Base-by-base conservation (phyloP, 192 early-diverging fungal genomes). In the Coemansia erecta region DNA sequence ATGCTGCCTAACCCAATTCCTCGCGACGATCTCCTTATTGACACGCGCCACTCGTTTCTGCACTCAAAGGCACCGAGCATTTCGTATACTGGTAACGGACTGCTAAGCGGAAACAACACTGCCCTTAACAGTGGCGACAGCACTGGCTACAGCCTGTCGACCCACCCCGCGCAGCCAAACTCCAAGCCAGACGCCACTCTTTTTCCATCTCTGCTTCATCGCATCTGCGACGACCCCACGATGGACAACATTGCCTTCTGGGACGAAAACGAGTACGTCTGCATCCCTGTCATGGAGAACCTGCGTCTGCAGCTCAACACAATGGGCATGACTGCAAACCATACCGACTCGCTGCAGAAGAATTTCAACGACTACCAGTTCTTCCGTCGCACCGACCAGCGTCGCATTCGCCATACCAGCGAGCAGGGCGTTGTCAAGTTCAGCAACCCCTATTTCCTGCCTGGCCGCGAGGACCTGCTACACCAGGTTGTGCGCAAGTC, bases 341-440 rank as follows among this genome's bases (percentile, higher is more conserved):
- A 78, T 52, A 62, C 66, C 21, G 75, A 78, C 45, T 78, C 75
- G 35, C 59, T 78, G 46, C 75, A 78, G 42, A 78, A 78, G 56
- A 78, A 78, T 52, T 78, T 78, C 42, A 78, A 78, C 63, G 75
- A 78, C 58, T 78, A 78, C 39, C 68, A 72, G 63, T 78, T 78
- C 47, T 64, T 68, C 28, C 69, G 75, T 23, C 62, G 54, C 51
- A 78, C 75, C 19, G 75, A 78, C 26, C 69, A 72, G 69, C 75
- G 75, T 21, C 75, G 75, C 59, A 67, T 68, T 17, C 69, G 75
- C 46, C 75, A 78, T 45, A 78, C 70, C 37, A 72, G 52, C 46
- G 68, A 78, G 62, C 58, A 49, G 8, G 60, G 58, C 5, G 67
- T 68, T 41, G 70, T 72, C 48, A 78, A 72, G 64, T 78, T 78